Base-by-base conservation (phyloP, 2,329 filamentous ascomycete species). In the Amauroascus niger region DNA sequence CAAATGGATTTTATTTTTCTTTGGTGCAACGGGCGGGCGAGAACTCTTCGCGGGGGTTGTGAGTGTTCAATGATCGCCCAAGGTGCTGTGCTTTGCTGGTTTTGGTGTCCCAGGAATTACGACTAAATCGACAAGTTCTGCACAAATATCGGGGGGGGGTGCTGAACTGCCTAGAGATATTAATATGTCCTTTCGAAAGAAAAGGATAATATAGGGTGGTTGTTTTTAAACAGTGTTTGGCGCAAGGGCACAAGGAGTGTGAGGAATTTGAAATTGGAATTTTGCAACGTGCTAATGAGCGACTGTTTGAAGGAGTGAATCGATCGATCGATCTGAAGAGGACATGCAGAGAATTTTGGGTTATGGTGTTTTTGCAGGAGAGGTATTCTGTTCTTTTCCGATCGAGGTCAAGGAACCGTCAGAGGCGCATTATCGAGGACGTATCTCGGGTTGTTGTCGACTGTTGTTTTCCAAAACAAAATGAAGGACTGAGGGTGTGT, bases 371-470 rank as follows among this genome's bases (percentile, higher is more conserved):
- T 49, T 13, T 32, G 26, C 7, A 5, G 11, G 32, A 24, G n/a
- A 18, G 3, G 44, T 3, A 2, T 13, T 45, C 13, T 20, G 14
- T 40, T 7, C 18, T 40, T 40, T 35, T 35, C 14, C 20, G 32
- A 45, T 35, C 22, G 41, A 46, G 18, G 30, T 11, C 16, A 30
- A 6, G 28, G 33, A 37, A 46, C 46, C 49, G 49, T 33, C 37
- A 51, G n/a, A 16, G 49, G 35, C 16, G 40, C 41, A 52, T 52
- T 46, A 39, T 52, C 40, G 41, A 46, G 30, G 50, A 40, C 43
- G 50, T 32, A 52, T 52, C 26, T 18, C 30, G 30, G n/a, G n/a
- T n/a, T 39, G 41, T 43, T 14, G 16, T 37, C 20, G 35, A 14
- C 13, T 16, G n/a, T 30, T 46, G 50, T 45, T 37, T 52, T 41